Evolutionary conservation across 2,329 filamentous ascomycete genomes (phyloP), one percentile per base, ranked within the genome.

Genomic region (Trichoderma brevicompactum): DNA sequence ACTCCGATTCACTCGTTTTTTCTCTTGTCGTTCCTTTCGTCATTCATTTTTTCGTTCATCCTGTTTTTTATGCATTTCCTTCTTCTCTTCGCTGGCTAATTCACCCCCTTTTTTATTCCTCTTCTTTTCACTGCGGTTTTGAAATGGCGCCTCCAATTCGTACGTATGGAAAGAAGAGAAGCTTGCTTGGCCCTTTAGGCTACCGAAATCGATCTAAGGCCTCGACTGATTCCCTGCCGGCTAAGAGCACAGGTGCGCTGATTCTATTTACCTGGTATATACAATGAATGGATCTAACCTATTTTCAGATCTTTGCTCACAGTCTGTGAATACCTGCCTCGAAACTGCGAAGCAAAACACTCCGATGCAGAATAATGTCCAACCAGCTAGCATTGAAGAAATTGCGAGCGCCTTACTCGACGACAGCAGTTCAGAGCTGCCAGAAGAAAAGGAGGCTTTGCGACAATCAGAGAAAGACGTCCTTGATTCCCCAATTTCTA

Each of bases 331-430:
- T 32, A 34, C 28, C 36, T 59, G n/a, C 66, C 58, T 36, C 61
- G 68, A 68, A 17, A 44, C 8, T 34, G 65, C 46, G 67, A 67
- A 66, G 64, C 67, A 56, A 65, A 63, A 44, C 23, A 56, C 34
- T 61, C 65, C 41, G 34, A 36, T 12, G 52, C 61, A 60, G 59
- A n/a, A 66, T 43, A 23, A 40, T 43, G 13, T 41, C n/a, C 66
- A 55, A 13, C 58, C 65, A 34, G 53, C 53, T 34, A 68, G 59
- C 50, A 68, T 74, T 19, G 72, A 74, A 7, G 69, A 71, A 55
- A 71, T 76, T 60, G 74, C 74, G n/a, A 76, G 74, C 36, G 71
- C 71, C 36, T 59, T 75, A 2, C 59, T 76, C 4, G 74, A 74
- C 8, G 70, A 74, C 58, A 72, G 71, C 36, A 60, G 17, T 32